Base-by-base conservation (phyloP, 768 basidiomycete species). In the Boletus rubescentipes region DNA sequence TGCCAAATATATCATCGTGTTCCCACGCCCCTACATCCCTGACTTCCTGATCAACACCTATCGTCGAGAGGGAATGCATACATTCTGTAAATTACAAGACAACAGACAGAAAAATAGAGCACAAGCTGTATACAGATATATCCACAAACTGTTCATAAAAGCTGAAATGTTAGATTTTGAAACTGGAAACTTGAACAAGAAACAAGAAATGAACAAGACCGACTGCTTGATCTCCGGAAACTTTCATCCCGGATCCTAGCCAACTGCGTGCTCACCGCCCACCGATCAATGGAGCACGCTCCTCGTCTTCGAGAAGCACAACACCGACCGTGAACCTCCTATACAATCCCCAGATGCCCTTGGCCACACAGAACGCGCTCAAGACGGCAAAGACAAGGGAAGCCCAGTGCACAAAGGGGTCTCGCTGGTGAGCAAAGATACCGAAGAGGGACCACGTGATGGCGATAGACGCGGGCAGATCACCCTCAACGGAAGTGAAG, bases 381-480 rank as follows among this genome's bases (percentile, higher is more conserved):
- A 98, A 75, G 67, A 96, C 82, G 68, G 93, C 83, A 64, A 93
- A 93, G 4, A 72, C 91, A 51, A 98, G 81, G 12, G 94, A 83
- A 36, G 81, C 77, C 93, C 93, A 98, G 73, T 95, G 93, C 61
- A 98, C 85, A 74, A 98, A 95, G 31, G 62, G 53, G 35, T 76
- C 72, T 26, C 57, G 74, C 72, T 94, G 85, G 66, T 90, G 82
- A 26, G 80, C 84, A 64, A 91, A 98, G 75, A 98, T 93, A 40
- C 90, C 95, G 74, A 88, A 95, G 30, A 99, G 79, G n/a, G 89
- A 86, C 89, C 91, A 96, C 38, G 86, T 84, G 66, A 98, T 93
- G 57, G 90, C 93, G 61, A 94, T 82, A 21, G 92, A 87, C 2
- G 91, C 97, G 4, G 94, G 91, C 23, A 98, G 79, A 67, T 98